Evolutionary conservation across 805 yeast genomes (phyloP).

Genomic region (Starmerella potacharoeniae): DNA sequence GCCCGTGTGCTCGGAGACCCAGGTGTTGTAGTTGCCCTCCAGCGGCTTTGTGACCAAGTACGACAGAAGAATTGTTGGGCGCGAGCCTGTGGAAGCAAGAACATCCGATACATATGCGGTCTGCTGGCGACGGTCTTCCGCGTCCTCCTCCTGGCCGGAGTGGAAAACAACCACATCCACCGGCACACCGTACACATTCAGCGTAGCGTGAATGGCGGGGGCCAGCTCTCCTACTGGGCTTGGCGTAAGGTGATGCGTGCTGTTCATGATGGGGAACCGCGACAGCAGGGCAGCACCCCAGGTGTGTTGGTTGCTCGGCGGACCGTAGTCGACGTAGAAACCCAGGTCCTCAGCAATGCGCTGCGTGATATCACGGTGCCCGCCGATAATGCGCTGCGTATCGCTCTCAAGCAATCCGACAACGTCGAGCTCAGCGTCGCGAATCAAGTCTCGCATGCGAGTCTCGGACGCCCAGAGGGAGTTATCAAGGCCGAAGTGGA

Average conservation of each 20-base stretch:
- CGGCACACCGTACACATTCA: conserved; percentile 74
- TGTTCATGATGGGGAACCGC: conserved; percentile 82
- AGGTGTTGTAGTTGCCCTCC: conserved; percentile 83
- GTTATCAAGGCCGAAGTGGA: conserved; percentile 93
- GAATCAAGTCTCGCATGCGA: conserved; percentile 72
- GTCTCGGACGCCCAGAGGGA: conserved; percentile 96
- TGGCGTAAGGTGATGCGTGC: conserved; percentile 85
- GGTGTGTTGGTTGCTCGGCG: conserved; percentile 95
- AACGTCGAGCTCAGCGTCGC: conserved; percentile 81
- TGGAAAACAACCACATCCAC: conserved; percentile 96
- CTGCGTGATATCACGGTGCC: conserved; percentile 89
- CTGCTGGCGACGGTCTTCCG: conserved; percentile 82
- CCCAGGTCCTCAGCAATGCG: conserved; percentile 82
- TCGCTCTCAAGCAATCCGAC: conserved; percentile 87
- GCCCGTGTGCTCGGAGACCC: conserved; percentile 71
- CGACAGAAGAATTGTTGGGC: conserved; percentile 80
- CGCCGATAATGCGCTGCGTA: conserved; percentile 87
- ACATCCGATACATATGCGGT: conserved; percentile 61
- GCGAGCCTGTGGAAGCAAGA: conserved; percentile 64
- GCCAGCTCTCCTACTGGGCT: conserved; percentile 97
- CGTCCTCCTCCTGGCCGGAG: conserved; percentile 96
- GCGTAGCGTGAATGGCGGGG: conserved; percentile 93
- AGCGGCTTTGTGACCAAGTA: conserved; percentile 82
- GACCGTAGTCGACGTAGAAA: conserved; percentile 94
- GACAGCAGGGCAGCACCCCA: conserved; percentile 95